A percentile compares a stretch with the other conserved stretches of the same genome.
phyloP scores from a whole-genome alignment of 1,139 yeast genomes.

The Pichia sp. region DNA sequence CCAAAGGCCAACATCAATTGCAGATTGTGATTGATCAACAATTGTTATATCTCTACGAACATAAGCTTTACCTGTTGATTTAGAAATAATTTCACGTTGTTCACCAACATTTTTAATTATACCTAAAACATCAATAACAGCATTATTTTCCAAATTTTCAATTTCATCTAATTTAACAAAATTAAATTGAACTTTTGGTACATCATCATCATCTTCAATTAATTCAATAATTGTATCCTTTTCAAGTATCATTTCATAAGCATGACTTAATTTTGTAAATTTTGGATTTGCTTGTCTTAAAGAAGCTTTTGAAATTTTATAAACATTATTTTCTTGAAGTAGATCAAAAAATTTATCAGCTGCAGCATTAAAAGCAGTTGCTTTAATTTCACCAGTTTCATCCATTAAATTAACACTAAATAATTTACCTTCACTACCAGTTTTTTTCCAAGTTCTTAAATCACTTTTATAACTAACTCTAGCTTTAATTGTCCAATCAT shows the following conservation, averaged over 20 bases:
- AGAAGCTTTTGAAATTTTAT: constrained; percentile 75
- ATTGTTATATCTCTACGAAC: constrained; percentile 84
- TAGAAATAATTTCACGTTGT: constrained; percentile 79
- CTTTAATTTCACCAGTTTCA: constrained; percentile 94
- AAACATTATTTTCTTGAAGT: constrained; percentile 85
- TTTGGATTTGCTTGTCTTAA: constrained; percentile 81
- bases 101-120: constrained; percentile 73
- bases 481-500: constrained; percentile 87
- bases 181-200: constrained; percentile 75
- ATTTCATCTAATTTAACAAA: constrained; percentile 67
- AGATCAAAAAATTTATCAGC: constrained; percentile 73
- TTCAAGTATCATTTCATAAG: constrained; percentile 80
- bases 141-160: constrained; percentile 61
- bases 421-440: constrained; percentile 82
- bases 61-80: constrained; percentile 81
- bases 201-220: constrained; percentile 56
- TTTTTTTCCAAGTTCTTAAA: constrained; percentile 81
- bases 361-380: constrained; percentile 86
- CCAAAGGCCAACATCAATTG: constrained; percentile 84
- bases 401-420: constrained; percentile 86
- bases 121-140: constrained; percentile 82
- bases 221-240: constrained; percentile 73
- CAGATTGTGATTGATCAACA: constrained; percentile 79
- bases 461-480: constrained; percentile 87
- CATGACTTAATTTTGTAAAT: constrained; percentile 78